A percentile compares a stretch with the other conserved stretches of the same genome.
Evolutionary conservation across 2,329 filamentous ascomycete species (phyloP).

Genomic region (Rugonectria rugulosa): DNA sequence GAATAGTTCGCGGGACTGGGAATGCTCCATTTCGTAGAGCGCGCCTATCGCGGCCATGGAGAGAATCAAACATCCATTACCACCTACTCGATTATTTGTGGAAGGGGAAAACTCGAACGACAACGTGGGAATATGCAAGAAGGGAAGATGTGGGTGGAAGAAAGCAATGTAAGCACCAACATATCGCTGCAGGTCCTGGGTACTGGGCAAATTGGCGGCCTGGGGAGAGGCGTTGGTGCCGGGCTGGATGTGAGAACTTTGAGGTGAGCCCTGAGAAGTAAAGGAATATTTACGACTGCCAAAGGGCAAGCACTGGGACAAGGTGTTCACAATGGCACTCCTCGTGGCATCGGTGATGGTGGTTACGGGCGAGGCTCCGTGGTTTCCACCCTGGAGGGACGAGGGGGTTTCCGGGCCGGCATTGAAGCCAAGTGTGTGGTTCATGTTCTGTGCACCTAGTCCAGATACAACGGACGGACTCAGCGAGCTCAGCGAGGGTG

Average conservation of each 20-base stretch:
- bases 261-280: constrained; percentile 61
- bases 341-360: constrained; percentile 72
- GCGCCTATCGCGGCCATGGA: constrained; percentile 84
- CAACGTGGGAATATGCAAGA: constrained; percentile 88
- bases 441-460: constrained; percentile 66
- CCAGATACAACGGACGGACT: constrained; percentile 76
- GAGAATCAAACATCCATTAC: constrained; percentile 83
- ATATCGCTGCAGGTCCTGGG: constrained; percentile 86
- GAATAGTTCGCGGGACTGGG: constrained; percentile 83
- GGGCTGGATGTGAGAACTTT: constrained; percentile 60
- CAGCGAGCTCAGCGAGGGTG: constrained; percentile 75
- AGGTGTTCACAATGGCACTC: constrained; percentile 65
- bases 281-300: constrained; percentile 71
- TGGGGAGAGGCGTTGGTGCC: constrained; percentile 59
- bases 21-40: constrained; percentile 85
- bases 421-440: constrained; percentile 70
- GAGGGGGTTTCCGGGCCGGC: constrained; percentile 75
- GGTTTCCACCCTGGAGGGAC: constrained; percentile 71
- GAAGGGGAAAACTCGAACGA: constrained; percentile 84
- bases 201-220: constrained; percentile 74
- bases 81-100: constrained; percentile 72
- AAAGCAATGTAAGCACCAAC: constrained; percentile 89
- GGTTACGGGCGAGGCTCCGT: constrained; percentile 65
- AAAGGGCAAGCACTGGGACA: constrained; percentile 64
- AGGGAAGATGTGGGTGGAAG: constrained; percentile 95